Percentiles rank a stretch among this genome's conserved stretches.
phyloP scores from a whole-genome alignment of 345 rosid genomes.

The Mallotus nudiflorus region DNA sequence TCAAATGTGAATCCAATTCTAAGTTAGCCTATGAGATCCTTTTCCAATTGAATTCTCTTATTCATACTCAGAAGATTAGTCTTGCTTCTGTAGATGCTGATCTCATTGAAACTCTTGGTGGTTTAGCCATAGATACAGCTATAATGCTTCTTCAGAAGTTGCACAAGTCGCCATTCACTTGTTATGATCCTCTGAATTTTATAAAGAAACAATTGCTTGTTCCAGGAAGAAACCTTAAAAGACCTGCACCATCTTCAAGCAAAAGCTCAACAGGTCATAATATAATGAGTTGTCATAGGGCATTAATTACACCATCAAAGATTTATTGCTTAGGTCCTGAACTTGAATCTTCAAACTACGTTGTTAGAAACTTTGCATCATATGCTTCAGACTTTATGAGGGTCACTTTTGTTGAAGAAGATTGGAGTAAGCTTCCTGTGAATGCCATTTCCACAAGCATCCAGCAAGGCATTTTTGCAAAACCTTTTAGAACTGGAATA shows the following conservation, averaged over 20 bases:
- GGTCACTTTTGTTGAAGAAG: conserved; percentile 92
- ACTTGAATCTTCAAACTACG: conserved; percentile 81
- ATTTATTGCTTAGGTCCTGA: conserved; percentile 94
- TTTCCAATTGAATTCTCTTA: conserved; percentile 76
- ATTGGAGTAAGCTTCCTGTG: conserved; percentile 80
- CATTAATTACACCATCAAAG: conserved; percentile 73
- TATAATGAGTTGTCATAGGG: conserved; percentile 80
- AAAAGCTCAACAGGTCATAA: conserved; percentile 48
- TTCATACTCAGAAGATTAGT: conserved; percentile 78
- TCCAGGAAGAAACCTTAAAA: conserved; percentile 38
- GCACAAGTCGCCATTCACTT: conserved; percentile 56
- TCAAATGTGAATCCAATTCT: conserved; percentile 38
- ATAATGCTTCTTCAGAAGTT: conserved; percentile 60
- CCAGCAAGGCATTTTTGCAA: conserved; percentile 60
- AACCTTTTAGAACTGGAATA: conserved; percentile 67
- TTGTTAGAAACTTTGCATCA: conserved; percentile 70
- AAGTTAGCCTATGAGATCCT: conserved; percentile 66
- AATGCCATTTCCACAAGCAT: conserved; percentile 67
- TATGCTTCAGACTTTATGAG: conserved; percentile 84
- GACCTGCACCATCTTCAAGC: conserved; percentile 37
- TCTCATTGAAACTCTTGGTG: conserved; percentile 45
- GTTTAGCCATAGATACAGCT: conserved; percentile 48
- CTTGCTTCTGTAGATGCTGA: conserved; percentile 49
- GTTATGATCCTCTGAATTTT: conserved; percentile 63
- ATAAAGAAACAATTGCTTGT: conserved; percentile 45